These are phyloP conservation scores for Ascocoryne sarcoides DNA, from an alignment of 2,329 filamentous ascomycete genomes.

Conservation along the genomic window DNA sequence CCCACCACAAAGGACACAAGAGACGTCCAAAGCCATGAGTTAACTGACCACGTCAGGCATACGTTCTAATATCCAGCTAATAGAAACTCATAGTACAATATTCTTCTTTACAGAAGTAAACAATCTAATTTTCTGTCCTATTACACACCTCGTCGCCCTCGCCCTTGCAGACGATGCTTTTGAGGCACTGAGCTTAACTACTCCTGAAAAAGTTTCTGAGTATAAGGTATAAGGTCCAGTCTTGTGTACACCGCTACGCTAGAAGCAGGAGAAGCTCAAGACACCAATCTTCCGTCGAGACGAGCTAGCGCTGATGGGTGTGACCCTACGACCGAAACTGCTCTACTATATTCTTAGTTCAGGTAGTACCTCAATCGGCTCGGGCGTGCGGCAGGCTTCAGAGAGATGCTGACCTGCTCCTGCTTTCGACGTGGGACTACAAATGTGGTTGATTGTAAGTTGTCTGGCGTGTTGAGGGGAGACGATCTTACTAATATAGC, in stretches of 20 bases:
- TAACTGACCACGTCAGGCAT: conserved; percentile 1
- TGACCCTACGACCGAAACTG: no score
- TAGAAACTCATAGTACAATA: conserved; percentile 9
- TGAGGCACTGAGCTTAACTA: conserved; percentile 10
- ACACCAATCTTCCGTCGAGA: conserved; percentile 11
- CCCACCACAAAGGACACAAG: conserved; percentile 13
- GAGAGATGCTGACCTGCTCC: no score
- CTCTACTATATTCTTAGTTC: no score
- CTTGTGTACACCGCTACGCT: conserved; percentile 6
- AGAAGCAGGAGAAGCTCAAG: conserved; percentile 15
- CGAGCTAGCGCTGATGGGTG: no score
- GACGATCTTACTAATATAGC: no score
- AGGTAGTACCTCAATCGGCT: no score
- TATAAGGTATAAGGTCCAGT: conserved; percentile 8
- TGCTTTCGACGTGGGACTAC: no score
- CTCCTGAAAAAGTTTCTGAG: conserved; percentile 11
- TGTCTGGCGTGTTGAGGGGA: no score
- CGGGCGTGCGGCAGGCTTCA: no score
- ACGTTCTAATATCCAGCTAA: conserved; percentile 8
- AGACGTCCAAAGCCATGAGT: conserved; percentile 15
- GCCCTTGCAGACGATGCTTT: conserved; percentile 11
- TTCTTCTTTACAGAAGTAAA: conserved; percentile 17
- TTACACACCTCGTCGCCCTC: conserved; percentile 14
- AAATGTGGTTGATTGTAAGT: no score
- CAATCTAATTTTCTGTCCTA: conserved; percentile 15